Base-by-base conservation (phyloP, 257 asterid genomes). In the Coffea canephora region DNA sequence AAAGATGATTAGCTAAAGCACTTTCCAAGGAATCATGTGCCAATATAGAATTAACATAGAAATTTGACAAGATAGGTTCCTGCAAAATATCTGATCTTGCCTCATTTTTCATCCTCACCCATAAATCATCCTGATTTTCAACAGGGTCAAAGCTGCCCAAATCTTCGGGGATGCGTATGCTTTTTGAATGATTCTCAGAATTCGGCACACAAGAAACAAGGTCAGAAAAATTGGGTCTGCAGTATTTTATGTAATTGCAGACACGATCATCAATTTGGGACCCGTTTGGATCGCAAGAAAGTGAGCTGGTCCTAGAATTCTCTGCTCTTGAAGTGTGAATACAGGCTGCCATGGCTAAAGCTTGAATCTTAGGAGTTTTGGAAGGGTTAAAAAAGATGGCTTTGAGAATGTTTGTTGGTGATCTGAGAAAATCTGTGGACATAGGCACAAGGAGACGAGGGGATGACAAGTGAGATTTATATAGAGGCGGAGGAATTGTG, bases 21-120 rank as follows among this genome's bases (percentile, higher is more conserved):
- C 83, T 80, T 70, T 88, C 94, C 84, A 94, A 77, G 0, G 94
- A 94, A 75, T 90, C 87, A 68, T 89, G 97, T 1, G 78, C 86
- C 31, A 94, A 67, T 48, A 94, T 88, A 9, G 97, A 94, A 71
- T 74, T 82, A 69, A 65, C 57, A 75, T 92, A 94, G 39, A 88
- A 94, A 68, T 73, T 87, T 0, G 90, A 89, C 77, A 94, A 83
- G 18, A 92, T 93, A 23, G 98, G 97, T 73, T 94, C 98, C 15
- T 87, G 86, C 8, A 88, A 86, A 49, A 89, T 82, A 74, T 91
- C 98, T 27, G 80, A 83, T 83, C 83, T 83, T 45, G 98, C 98
- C 79, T 94, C 98, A 15, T 76, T 90, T 87, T 81, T 89, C 91
- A 94, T 89, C 79, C 68, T 84, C 73, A 19, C 39, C 98, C 98